Conservation (phyloP, 805 yeast genomes). For the Saccharomycopsis javanensis region DNA sequence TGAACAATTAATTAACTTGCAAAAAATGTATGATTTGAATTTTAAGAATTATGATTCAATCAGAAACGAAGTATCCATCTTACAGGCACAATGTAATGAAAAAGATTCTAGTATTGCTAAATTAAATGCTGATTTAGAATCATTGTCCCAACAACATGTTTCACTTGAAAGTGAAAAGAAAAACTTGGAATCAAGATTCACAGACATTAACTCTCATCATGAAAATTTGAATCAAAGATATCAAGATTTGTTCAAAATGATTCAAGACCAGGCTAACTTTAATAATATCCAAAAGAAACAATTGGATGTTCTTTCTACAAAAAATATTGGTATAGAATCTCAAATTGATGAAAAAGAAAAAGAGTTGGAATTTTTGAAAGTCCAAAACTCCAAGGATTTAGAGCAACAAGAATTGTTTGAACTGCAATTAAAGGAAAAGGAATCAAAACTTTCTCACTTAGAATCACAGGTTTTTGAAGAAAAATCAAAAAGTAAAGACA, state of each 20-base stretch:
- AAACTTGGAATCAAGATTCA: constrained; percentile 57
- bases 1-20: constrained; percentile 63
- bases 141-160: constrained; percentile 48
- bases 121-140: constrained; percentile 26
- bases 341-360: constrained; percentile 34
- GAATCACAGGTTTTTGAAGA: neutral
- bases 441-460: neutral
- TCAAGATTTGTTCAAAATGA: constrained; percentile 44
- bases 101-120: constrained; percentile 35
- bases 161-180: constrained; percentile 61
- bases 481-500: constrained; percentile 4
- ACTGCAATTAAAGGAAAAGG: neutral
- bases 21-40: constrained; percentile 47
- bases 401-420: constrained; percentile 5
- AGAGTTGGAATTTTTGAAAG: constrained; percentile 31
- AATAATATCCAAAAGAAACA: constrained; percentile 62
- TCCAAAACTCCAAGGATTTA: constrained; percentile 13
- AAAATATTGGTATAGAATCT: constrained; percentile 34
- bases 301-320: constrained; percentile 50
- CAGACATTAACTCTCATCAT: constrained; percentile 54
- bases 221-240: constrained; percentile 49
- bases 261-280: constrained; percentile 52
- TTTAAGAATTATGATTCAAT: constrained; percentile 59
- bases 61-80: constrained; percentile 59
- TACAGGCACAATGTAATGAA: constrained; percentile 71